Base-by-base conservation (phyloP, 805 yeast genomes). In the Lipomyces yamadae region DNA sequence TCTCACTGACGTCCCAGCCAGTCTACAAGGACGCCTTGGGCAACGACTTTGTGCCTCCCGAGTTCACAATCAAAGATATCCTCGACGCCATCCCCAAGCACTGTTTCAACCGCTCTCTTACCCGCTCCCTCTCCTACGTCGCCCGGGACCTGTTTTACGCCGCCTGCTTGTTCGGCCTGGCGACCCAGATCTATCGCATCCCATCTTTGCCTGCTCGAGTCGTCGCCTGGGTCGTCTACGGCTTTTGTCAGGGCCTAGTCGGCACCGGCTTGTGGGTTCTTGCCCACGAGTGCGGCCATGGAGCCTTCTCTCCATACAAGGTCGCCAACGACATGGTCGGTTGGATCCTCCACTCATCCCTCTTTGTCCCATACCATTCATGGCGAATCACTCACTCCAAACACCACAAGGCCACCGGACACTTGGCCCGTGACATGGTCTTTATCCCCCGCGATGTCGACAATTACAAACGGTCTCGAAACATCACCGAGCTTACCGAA, bases 201-300 rank as follows among this genome's bases (percentile, higher is more conserved):
- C 83, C 84, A 29, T 77, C 77, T 66, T 72, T 73, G 45, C 70
- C 76, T 11, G 74, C 82, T 5, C 83, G 95, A 70, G 83, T 83
- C 65, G 76, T 79, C 6, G 83, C 85, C 58, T 90, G 95, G 94
- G 71, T 81, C 52, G 78, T 76, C 18, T 87, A 89, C 75, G 77
- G 86, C 24, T 74, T 82, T 62, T 75, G 79, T 56, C 85, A 85
- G 73, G 92, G 94, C 35, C 79, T 90, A 63, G 85, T 89, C 67
- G 87, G 88, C 66, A 88, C 92, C 37, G 96, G 96, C 58, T 62
- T 88, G 59, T 91, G 96, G 96, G 89, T 91, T 60, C 76, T 91
- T 80, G 95, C 96, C 62, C 97, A 91, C 78, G 97, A 91, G 79
- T 91, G 97, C 82, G 97, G 97, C 68, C 97, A 91, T 78, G 89